Base-by-base conservation (phyloP, 2,329 filamentous ascomycete species). In the Cercospora nicotianae region DNA sequence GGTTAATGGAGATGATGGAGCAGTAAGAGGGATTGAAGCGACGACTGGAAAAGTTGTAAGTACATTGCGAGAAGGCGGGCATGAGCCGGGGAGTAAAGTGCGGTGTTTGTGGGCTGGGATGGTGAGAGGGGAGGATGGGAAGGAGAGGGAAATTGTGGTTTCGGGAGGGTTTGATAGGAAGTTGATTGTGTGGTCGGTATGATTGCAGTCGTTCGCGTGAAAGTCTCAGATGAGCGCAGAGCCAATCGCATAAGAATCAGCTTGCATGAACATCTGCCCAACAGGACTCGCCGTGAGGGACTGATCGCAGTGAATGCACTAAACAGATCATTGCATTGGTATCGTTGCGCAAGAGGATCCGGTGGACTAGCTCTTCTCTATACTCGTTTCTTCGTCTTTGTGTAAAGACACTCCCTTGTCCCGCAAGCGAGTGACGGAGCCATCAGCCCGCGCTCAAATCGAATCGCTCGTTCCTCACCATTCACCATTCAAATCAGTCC, bases 111-210 rank as follows among this genome's bases (percentile, higher is more conserved):
- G 85, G 82, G 83, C 85, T 2, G 87, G 86, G 0, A 77, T 73
- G 64, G 78, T 87, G 16, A 63, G 67, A 2, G 42, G 30, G 12
- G 74, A 66, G 18, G 45, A 72, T 23, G 74, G 67, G 1, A 60
- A 58, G 72, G 51, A 71, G 72, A 81, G 82, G 67, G 87, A 89
- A 76, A 82, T 84, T 76, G 73, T 90, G 64, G 80, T 90, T 31
- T 89, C 86, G 77, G 88, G 88, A 26, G 88, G 87, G 1, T 90
- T 90, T 77, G 88, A 90, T 78, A 87, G 87, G 73, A 84, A 79
- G 69, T 77, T 90, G 68, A 82, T 89, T 69, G 76, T 89, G 36
- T 90, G 88, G 88, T 81, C 77, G 67, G 63, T 63, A 7, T 66
- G 39, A 62, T 8, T 20, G 31, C 23, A 13, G 10, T 48, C 18